A percentile compares a stretch with the other conserved stretches of the same genome.
These are phyloP conservation scores for Pelagomonas calceolata DNA, from an alignment of 108 stramenopile species.

Conservation along the genomic window DNA sequence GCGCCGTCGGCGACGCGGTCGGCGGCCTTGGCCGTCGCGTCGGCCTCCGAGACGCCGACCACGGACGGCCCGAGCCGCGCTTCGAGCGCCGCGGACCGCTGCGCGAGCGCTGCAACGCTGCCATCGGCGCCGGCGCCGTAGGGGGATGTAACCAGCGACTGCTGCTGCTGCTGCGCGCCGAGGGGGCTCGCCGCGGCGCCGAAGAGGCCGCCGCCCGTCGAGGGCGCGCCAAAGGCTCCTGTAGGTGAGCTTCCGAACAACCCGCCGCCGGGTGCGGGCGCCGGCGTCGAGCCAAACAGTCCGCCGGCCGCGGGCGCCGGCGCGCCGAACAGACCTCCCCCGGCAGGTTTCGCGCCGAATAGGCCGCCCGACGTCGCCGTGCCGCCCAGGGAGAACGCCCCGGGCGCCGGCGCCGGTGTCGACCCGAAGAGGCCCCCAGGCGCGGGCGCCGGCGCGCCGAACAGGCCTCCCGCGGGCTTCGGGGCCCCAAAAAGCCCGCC, in stretches of 20 bases:
- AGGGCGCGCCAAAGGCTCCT: neutral
- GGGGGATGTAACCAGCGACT: neutral
- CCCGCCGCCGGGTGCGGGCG: slow-evolving; percentile 39
- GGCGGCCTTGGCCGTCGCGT: neutral
- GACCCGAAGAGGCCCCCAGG: slow-evolving; percentile 54
- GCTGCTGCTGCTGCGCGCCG: neutral
- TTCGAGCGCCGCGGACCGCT: neutral
- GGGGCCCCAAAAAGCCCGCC: slow-evolving; percentile 49
- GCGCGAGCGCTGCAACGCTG: neutral
- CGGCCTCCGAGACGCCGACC: neutral
- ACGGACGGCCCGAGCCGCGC: neutral
- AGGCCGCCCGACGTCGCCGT: slow-evolving; percentile 36
- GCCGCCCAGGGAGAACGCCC: too few species aligned
- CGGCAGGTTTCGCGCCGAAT: slow-evolving; percentile 33
- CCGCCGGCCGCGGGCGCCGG: slow-evolving; percentile 4
- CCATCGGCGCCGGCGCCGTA: neutral
- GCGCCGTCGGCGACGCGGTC: neutral
- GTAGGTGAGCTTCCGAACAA: neutral
- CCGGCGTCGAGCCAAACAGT: slow-evolving; percentile 52
- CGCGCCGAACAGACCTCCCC: slow-evolving; percentile 12
- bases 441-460: slow-evolving; percentile 10
- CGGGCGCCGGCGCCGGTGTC: slow-evolving; percentile 47
- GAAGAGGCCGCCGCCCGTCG: slow-evolving; percentile 6
- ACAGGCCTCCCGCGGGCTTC: too few species aligned
- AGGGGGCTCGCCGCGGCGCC: neutral